Percentiles rank a stretch among this genome's conserved stretches.
Evolutionary conservation across 2,329 filamentous ascomycete species (phyloP).

Genomic region (Fusarium mexicanum): DNA sequence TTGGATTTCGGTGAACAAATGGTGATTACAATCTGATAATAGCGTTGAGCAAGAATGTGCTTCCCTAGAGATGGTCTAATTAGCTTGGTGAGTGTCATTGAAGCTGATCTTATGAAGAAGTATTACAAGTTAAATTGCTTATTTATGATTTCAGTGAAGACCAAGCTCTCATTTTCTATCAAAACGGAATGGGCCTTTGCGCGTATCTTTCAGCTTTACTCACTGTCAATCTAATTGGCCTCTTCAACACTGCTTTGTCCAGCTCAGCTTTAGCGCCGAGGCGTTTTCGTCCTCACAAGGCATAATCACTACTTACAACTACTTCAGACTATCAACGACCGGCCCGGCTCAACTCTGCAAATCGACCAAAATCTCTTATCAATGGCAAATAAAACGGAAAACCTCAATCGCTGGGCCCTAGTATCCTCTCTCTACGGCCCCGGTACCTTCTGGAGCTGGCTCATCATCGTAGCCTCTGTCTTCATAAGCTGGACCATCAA

Average conservation of each 20-base stretch:
- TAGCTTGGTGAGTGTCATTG: neutral
- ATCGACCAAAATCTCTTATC: accelerated
- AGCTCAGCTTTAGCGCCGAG: neutral
- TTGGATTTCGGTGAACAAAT: neutral
- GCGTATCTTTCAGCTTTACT: neutral
- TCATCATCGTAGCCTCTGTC: neutral
- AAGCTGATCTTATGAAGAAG: neutral
- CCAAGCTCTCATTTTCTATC: accelerated
- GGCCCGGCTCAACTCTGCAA: accelerated
- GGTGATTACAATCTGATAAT: neutral
- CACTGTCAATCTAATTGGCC: neutral
- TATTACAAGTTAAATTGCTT: no score
- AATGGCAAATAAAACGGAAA: neutral
- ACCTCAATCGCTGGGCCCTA: neutral
- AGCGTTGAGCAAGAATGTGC: neutral
- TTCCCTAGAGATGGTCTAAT: accelerated
- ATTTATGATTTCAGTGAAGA: accelerated
- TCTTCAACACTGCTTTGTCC: neutral
- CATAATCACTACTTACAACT: neutral
- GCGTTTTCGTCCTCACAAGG: neutral
- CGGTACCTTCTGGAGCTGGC: neutral
- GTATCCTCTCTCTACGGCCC: neutral
- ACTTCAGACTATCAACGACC: neutral
- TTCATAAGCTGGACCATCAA: neutral
- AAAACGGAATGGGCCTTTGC: neutral